phyloP scores from a whole-genome alignment of 345 rosid species.

The Eucalyptus regnans region DNA sequence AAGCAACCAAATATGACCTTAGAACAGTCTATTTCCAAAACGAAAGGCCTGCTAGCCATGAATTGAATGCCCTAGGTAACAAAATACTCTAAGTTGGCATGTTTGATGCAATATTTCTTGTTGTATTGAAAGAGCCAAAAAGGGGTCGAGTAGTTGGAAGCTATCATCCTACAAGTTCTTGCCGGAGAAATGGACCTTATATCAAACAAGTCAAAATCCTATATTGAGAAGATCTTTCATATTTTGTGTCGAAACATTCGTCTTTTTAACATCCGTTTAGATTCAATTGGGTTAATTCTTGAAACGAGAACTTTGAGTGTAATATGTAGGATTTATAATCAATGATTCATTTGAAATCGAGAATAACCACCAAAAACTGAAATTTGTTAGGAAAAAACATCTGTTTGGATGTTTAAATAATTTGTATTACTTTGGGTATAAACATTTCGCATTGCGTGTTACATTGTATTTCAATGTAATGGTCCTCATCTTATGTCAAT shows the following conservation, averaged over 20 bases:
- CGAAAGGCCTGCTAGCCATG: not conserved
- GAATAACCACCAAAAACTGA: not conserved
- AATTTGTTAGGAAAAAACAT: not conserved
- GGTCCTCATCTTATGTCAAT: not conserved
- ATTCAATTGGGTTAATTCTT: not conserved
- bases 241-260: not conserved
- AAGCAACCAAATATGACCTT: not conserved
- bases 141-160: not conserved
- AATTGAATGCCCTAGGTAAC: not conserved
- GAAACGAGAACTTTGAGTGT: not conserved
- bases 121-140: not conserved
- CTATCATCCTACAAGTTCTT: not conserved
- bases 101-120: not conserved
- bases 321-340: not conserved
- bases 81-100: not conserved
- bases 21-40: not conserved
- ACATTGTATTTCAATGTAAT: not conserved
- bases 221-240: not conserved
- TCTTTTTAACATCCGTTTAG: not conserved
- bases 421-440: not conserved
- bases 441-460: not conserved
- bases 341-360: not conserved
- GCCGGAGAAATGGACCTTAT: not conserved
- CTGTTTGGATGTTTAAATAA: not conserved
- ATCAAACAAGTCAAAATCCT: not conserved